Base-by-base conservation (phyloP, 2,329 filamentous ascomycete genomes). In the Didymella lethalis region DNA sequence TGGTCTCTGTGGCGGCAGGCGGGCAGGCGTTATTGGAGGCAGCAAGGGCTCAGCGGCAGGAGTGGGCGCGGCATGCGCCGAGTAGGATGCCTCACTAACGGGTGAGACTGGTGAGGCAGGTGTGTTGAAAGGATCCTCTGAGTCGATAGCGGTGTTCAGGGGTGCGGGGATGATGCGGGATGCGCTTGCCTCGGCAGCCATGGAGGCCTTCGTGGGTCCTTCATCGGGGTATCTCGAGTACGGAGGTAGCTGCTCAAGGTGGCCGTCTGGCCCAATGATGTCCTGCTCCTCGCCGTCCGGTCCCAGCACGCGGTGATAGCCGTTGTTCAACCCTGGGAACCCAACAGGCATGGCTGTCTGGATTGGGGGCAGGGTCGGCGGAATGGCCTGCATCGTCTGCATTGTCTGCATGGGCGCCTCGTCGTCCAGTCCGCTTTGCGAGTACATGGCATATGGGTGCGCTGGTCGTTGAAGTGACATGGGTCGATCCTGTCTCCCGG, bases 171-270 rank as follows among this genome's bases (percentile, higher is more conserved):
- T 54, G 10, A 74, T 54, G 38, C 70, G 71, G 16, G 72, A 75
- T 46, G 73, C 67, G 58, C 69, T 75, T 41, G 69, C 70, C 58
- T 75, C 72, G 10, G 74, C 66, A 47, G 77, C 69, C 62, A 82
- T 65, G 12, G 80, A 74, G 10, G 79, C 79, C 85, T 92, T 82
- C 76, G 85, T 72, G 73, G 84, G 77, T 78, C 88, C 81, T 56
- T 92, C 90, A 51, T 96, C 91, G 2, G 93, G 92, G 76, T 96
- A 97, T 74, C 92, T 85, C 14, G 92, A 91, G 73, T 98, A 98
- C 0, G 94, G 94, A 12, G 94, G 94, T 18, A 97, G 81, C 75
- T 96, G 92, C 77, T 98, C 94, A 1, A 90, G 89, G 72, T 97
- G 93, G 1, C 93, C 93, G 70, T 96, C 88, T 0, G 90, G 91